Conservation (phyloP, 495 filamentous ascomycete species). For the Daldinia vernicosa region DNA sequence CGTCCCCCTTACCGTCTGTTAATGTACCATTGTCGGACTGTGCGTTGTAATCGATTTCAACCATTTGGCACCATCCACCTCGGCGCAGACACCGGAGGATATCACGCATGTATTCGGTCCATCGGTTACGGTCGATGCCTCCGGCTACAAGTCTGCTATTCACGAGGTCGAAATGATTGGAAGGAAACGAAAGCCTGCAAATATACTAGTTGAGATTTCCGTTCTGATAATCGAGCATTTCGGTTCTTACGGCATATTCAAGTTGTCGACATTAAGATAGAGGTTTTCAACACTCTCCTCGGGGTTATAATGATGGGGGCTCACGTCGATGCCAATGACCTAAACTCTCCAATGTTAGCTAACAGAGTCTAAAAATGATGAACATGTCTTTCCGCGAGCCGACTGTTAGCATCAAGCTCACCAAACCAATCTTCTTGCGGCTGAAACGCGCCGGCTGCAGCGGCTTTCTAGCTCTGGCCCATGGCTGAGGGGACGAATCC, state of each 20-base stretch:
- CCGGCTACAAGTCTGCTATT: slow-evolving; percentile 83
- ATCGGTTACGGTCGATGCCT: slow-evolving; percentile 79
- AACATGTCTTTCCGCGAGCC: slow-evolving; percentile 7
- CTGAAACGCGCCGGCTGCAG: slow-evolving; percentile 5
- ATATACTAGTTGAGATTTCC: slow-evolving; percentile 23
- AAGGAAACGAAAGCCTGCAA: slow-evolving; percentile 72
- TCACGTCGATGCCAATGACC: slow-evolving; percentile 85
- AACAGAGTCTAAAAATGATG: slow-evolving; percentile 12
- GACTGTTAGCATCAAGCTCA: slow-evolving; percentile 17
- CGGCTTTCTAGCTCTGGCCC: not conserved
- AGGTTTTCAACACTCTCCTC: slow-evolving; percentile 74
- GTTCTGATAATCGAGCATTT: slow-evolving; percentile 34
- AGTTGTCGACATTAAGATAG: slow-evolving; percentile 79
- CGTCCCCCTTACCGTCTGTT: slow-evolving; percentile 59
- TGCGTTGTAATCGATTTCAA: slow-evolving; percentile 85
- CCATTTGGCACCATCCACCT: slow-evolving; percentile 90
- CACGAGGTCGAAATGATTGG: slow-evolving; percentile 87
- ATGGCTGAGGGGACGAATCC: not conserved
- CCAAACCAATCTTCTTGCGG: slow-evolving; percentile 12
- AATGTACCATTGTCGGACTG: slow-evolving; percentile 92
- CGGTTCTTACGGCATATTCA: slow-evolving; percentile 69
- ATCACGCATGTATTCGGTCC: slow-evolving; percentile 82
- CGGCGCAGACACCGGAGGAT: slow-evolving; percentile 65
- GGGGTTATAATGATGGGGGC: slow-evolving; percentile 67
- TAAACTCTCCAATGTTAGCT: slow-evolving; percentile 45